These are phyloP conservation scores for Massarina eburnea DNA, from an alignment of 2,329 filamentous ascomycete genomes.

Conservation along the genomic window DNA sequence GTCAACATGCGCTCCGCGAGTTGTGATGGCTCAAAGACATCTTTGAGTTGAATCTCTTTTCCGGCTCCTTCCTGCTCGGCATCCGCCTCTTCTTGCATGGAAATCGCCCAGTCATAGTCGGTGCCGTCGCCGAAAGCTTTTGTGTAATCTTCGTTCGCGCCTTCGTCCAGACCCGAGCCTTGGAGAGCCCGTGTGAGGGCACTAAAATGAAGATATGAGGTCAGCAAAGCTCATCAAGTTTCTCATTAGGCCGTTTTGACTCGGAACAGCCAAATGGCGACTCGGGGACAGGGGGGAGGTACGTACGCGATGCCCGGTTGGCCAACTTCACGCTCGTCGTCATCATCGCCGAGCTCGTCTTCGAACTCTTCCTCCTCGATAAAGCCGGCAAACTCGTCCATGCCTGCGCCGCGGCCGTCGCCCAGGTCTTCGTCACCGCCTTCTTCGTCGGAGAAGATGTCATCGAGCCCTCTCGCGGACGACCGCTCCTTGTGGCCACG, in stretches of 20 bases:
- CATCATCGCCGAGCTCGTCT: constrained; percentile 91
- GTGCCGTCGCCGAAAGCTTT: constrained; percentile 93
- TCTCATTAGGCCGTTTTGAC: neutral
- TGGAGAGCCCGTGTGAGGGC: constrained; percentile 72
- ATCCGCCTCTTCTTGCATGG: constrained; percentile 80
- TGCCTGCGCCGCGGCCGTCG: constrained; percentile 37
- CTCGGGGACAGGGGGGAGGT: neutral
- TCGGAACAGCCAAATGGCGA: neutral
- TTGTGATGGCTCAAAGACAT: constrained; percentile 97
- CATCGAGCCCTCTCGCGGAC: constrained; percentile 72
- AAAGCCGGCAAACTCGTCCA: constrained; percentile 65
- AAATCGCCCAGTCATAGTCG: constrained; percentile 93
- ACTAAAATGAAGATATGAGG: neutral
- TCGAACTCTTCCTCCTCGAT: constrained; percentile 87
- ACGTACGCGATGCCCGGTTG: constrained; percentile 66
- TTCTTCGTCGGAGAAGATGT: constrained; percentile 96
- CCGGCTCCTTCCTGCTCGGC: constrained; percentile 78
- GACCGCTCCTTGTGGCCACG: constrained; percentile 76
- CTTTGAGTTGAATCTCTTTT: constrained; percentile 87
- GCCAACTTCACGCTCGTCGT: constrained; percentile 82
- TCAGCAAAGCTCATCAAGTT: neutral
- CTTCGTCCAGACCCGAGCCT: constrained; percentile 83
- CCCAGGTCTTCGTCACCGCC: constrained; percentile 65
- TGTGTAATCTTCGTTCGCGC: constrained; percentile 92
- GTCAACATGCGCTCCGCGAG: constrained; percentile 92